Percentiles rank a stretch among this genome's conserved stretches.
Evolutionary conservation across 2,329 filamentous ascomycete species (phyloP).

Genomic region (Didymosphaeria variabile): DNA sequence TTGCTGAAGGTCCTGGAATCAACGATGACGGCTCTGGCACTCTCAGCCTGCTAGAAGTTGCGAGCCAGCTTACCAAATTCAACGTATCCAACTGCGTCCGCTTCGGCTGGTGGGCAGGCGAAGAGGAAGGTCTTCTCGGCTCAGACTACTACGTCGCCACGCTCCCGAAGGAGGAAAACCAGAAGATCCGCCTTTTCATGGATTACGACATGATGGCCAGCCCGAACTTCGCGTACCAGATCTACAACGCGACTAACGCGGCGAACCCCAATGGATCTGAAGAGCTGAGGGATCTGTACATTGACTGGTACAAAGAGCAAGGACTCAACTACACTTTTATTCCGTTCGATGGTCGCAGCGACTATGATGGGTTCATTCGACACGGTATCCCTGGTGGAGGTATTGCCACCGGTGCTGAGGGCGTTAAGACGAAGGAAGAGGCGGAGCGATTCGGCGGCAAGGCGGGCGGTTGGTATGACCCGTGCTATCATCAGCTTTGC

Average conservation of each 20-base stretch:
- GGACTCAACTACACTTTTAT: conserved; percentile 51
- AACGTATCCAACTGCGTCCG: conserved; percentile 51
- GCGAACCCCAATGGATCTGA: conserved; percentile 49
- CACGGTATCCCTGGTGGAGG: conserved; percentile 53
- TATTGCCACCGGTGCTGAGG: conserved; percentile 53
- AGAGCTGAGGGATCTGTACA: conserved; percentile 49
- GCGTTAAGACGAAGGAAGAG: conserved; percentile 52
- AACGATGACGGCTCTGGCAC: conserved; percentile 54
- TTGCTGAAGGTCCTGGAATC: conserved; percentile 53
- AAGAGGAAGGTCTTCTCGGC: conserved; percentile 53
- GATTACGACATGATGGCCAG: conserved; percentile 56
- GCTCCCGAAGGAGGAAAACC: conserved; percentile 46
- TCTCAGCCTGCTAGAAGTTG: conserved; percentile 52
- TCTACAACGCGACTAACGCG: conserved; percentile 52
- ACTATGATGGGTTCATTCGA: conserved; percentile 54
- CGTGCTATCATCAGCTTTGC: conserved; percentile 52
- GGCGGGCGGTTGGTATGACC: conserved; percentile 51
- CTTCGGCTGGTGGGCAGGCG: conserved; percentile 52
- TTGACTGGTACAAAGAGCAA: conserved; percentile 49
- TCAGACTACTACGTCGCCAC: conserved; percentile 50
- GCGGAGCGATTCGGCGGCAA: conserved; percentile 49
- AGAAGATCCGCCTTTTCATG: conserved; percentile 54
- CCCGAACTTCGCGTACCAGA: conserved; percentile 52
- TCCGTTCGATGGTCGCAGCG: conserved; percentile 52
- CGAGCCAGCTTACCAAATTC: conserved; percentile 51